These are phyloP conservation scores for Syncephalastrum sp. DNA, from an alignment of 371 early-diverging fungal genomes.

Conservation along the genomic window DNA sequence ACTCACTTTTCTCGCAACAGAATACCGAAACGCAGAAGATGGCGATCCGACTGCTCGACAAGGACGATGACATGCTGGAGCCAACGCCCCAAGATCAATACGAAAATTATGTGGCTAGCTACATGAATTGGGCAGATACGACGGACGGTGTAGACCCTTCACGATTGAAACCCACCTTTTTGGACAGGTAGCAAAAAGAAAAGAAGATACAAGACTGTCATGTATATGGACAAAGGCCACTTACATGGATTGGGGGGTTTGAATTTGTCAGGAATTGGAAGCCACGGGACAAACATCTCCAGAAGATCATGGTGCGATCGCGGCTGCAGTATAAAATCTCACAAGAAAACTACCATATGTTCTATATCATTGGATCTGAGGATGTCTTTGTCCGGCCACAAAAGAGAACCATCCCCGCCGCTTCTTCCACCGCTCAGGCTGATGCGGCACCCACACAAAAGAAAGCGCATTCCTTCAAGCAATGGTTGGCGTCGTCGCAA, in stretches of 20 bases:
- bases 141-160: conserved; percentile 69
- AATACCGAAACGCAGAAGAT: conserved; percentile 61
- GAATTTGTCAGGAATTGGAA: conserved; percentile 58
- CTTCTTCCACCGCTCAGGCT: background rate
- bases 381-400: conserved; percentile 57
- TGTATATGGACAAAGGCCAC: too few relatives aligned
- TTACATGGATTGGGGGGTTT: background rate
- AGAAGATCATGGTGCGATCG: conserved; percentile 61
- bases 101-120: conserved; percentile 92
- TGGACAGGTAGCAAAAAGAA: conserved; percentile 38
- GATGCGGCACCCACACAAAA: background rate
- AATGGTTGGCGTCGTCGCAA: background rate
- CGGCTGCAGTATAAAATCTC: conserved; percentile 92
- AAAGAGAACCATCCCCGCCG: background rate
- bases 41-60: conserved; percentile 83
- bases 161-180: conserved; percentile 60
- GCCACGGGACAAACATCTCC: conserved; percentile 72
- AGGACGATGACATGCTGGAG: conserved; percentile 81
- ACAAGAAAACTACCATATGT: conserved; percentile 57
- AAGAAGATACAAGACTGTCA: too few relatives aligned
- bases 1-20: conserved; percentile 19
- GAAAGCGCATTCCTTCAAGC: background rate
- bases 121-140: conserved; percentile 73
- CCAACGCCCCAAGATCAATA: conserved; percentile 87
- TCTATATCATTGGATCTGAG: conserved; percentile 51